Evolutionary conservation across 805 yeast genomes (phyloP), one percentile per base, ranked within the genome.

Genomic region (Candida boidinii): DNA sequence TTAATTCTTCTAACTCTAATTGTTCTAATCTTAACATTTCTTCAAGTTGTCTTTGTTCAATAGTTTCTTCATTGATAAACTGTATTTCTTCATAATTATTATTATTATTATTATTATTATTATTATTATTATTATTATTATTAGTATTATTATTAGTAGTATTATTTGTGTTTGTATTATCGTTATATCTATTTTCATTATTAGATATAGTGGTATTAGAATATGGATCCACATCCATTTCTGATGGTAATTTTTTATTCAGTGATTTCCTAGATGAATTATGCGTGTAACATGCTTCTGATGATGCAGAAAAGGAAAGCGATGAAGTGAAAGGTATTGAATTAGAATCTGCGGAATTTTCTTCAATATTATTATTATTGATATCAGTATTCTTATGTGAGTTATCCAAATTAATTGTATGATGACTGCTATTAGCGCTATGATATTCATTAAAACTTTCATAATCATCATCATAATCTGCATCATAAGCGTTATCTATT

Each of bases 381-480:
- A 24, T 7, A 4, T 10, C 36, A 14, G 23, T 7, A 25, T 23
- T 14, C 11, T 18, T 7, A 12, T 28, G 13, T 12, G 23, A n/a
- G 11, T 29, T 7, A 10, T 13, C 21, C 11, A 16, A 14, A 6
- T 13, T 17, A 7, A 21, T n/a, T 20, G 25, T 22, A 10, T 7
- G 14, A 20, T 33, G 21, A n/a, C 11, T 25, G 24, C 11, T 7
- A n/a, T n/a, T n/a, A n/a, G n/a, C 19, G 34, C 10, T 11, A 22
- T 14, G 21, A n/a, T 11, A 33, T 20, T 15, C 27, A 17, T 22
- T 31, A 16, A 32, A 35, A 11, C 43, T 34, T 22, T 44, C 46
- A 24, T 40, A 26, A 26, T 45, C 49, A 7, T 43, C 51, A 36
- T 55, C 58, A 22, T 42, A 44, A 19, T 46, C 56, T 4, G 46